Conservation (phyloP, 148 eudicot genomes). For the Heliosperma pusillum region DNA sequence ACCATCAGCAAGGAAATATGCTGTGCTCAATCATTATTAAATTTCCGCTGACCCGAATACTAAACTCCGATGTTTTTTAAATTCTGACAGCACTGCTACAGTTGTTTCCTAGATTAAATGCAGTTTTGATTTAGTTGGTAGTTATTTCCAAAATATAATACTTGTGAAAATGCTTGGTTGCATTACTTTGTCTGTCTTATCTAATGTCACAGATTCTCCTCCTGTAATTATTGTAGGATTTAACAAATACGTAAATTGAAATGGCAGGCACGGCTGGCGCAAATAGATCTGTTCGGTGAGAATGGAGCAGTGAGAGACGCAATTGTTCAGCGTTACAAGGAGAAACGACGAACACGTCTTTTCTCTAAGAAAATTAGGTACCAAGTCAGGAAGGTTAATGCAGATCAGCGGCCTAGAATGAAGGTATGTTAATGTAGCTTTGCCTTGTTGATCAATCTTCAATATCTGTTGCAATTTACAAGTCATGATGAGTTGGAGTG, state of each 20-base stretch:
- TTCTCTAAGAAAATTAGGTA: slow-evolving; percentile 85
- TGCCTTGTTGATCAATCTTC: slow-evolving; percentile 15
- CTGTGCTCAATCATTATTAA: slow-evolving; percentile 23
- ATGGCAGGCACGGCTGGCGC: slow-evolving; percentile 64
- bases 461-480: background rate
- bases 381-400: slow-evolving; percentile 84
- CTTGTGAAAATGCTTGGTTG: background rate
- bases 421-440: slow-evolving; percentile 48
- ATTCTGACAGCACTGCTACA: slow-evolving; percentile 13
- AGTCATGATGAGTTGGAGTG: slow-evolving; percentile 3
- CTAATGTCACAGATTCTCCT: background rate
- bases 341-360: slow-evolving; percentile 75
- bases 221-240: background rate
- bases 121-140: background rate
- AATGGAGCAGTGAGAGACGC: slow-evolving; percentile 78
- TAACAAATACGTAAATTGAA: background rate
- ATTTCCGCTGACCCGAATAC: slow-evolving; percentile 15
- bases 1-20: slow-evolving; percentile 8
- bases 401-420: slow-evolving; percentile 82
- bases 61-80: background rate
- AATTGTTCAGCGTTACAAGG: slow-evolving; percentile 79
- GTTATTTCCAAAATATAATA: background rate
- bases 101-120: slow-evolving; percentile 2
- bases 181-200: background rate
- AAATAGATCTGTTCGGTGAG: slow-evolving; percentile 79